Base-by-base conservation (phyloP, 2,329 filamentous ascomycete species). In the Alternaria infectoria region DNA sequence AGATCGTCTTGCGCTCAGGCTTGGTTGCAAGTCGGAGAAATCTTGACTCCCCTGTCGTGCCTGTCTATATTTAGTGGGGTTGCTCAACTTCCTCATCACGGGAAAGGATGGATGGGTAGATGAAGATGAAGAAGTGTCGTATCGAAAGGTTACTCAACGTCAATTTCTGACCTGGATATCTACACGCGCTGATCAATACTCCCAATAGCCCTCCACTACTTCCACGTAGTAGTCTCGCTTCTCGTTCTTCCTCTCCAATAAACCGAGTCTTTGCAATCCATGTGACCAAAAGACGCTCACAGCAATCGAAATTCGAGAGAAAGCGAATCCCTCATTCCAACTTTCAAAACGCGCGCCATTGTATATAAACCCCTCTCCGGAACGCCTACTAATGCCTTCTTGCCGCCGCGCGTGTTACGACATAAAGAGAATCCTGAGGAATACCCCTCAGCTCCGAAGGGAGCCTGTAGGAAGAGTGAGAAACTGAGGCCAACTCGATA, bases 161-260 rank as follows among this genome's bases (percentile, higher is more conserved):
- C 44, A 62, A 17, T 40, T 17, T 54, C 28, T 52, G 46, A 58
- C 61, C 47, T 62, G 60, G 57, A 68, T 58, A 67, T 67, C 19
- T 69, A 65, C 64, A 70, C 56, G 40, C n/a, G n/a, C n/a, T n/a
- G n/a, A 40, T 40, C 36, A 40, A 40, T 50, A 51, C 50, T 49
- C 62, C 64, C 9, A 3, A 54, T 46, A 3, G 11, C 9, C 15
- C 5, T 40, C 36, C 9, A 6, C 36, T 40, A 28, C 44, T 5
- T 57, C 13, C 47, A 59, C 51, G 49, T 32, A 46, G 64, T 58
- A 40, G 5, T n/a, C 36, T 4, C 9, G n/a, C 36, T 40, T 6
- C 36, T 40, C 36, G 36, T 40, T 40, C 36, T 40, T 40, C 32
- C 15, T 40, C 32, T 40, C 3, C 32, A 40, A 40, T 40, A 2